Evolutionary conservation across 2,329 filamentous ascomycete species (phyloP).

Genomic region (Parastagonospora nodorum): DNA sequence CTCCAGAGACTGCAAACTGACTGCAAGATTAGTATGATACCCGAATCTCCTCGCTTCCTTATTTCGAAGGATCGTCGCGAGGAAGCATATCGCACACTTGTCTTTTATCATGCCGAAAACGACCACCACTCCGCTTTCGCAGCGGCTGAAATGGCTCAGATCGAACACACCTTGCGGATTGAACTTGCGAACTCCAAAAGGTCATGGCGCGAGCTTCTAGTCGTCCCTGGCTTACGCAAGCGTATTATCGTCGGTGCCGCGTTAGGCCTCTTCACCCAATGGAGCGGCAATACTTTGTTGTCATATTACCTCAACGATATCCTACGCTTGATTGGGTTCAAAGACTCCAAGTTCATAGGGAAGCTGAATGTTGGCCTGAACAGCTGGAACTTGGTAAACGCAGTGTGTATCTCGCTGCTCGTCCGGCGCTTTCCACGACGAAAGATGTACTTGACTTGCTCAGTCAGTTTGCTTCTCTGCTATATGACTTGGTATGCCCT

Average conservation of each 20-base stretch:
- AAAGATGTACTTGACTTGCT: constrained; percentile 57
- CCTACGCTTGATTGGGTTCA: constrained; percentile 65
- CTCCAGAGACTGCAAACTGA: neutral
- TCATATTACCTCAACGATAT: constrained; percentile 67
- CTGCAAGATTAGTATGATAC: constrained; percentile 46
- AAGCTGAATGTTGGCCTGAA: constrained; percentile 62
- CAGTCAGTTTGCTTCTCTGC: constrained; percentile 34
- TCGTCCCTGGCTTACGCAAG: constrained; percentile 67
- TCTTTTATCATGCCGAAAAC: constrained; percentile 68
- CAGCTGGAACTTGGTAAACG: constrained; percentile 63
- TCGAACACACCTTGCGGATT: constrained; percentile 64
- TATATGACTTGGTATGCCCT: constrained; percentile 37
- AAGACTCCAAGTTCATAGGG: constrained; percentile 38
- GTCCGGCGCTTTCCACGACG: constrained; percentile 61
- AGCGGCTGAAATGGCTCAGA: constrained; percentile 69
- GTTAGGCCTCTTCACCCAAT: constrained; percentile 69
- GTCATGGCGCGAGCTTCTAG: constrained; percentile 65
- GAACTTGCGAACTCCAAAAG: constrained; percentile 58
- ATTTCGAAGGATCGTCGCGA: constrained; percentile 66
- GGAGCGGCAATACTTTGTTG: constrained; percentile 67
- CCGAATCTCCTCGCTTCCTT: constrained; percentile 70
- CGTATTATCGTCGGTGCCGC: constrained; percentile 66
- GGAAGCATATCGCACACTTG: constrained; percentile 64
- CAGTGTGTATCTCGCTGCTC: constrained; percentile 59
- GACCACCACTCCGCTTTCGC: constrained; percentile 63